Base-by-base conservation (phyloP, 164 flowering plant genomes). In the Santalum album region DNA sequence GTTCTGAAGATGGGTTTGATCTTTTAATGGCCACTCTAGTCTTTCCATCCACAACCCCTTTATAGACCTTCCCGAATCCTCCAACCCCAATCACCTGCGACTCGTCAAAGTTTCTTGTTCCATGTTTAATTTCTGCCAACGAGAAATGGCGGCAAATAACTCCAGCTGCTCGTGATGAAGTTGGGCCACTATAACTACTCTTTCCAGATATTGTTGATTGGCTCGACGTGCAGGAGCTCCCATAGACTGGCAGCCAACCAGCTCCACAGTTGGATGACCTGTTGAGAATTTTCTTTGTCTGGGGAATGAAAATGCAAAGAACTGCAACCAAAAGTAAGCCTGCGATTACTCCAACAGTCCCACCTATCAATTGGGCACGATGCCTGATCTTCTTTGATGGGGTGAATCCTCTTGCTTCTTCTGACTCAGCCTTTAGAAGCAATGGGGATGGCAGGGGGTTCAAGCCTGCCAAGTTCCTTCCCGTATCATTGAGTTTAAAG, bases 1-100 rank as follows among this genome's bases (percentile, higher is more conserved):
- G 86, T 35, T 77, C 78, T 1, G 90, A 81, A 45, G 78, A 72
- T 0, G 86, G 90, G 66, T 80, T 83, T 19, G 90, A 69, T 69
- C 86, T 72, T 58, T 83, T 83, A 11, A 83, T 75, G 4, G 86
- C 90, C 11, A 83, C 90, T 24, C 68, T 63, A 1, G 69, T 70
- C 22, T 62, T 72, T 53, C 78, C 78, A 49, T 80, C 88, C 25
- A 82, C 57, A 25, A 69, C 56, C 5, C 83, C 88, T 54, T 55
- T 71, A 55, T 75, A 81, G 7, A 81, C 87, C 68, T 79, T 81
- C n/a, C 87, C 87, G 45, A 79, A 79, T 2, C 88, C 88, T 50
- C 88, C 88, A 19, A 82, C 83, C 1, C 88, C 84, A 15, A 82
- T 72, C 7, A 79, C 83, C 10, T 67, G 54, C 6, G 80, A 72